Conservation (phyloP, 2,329 filamentous ascomycete species). For the Arthrobotrys pseudoclavata region DNA sequence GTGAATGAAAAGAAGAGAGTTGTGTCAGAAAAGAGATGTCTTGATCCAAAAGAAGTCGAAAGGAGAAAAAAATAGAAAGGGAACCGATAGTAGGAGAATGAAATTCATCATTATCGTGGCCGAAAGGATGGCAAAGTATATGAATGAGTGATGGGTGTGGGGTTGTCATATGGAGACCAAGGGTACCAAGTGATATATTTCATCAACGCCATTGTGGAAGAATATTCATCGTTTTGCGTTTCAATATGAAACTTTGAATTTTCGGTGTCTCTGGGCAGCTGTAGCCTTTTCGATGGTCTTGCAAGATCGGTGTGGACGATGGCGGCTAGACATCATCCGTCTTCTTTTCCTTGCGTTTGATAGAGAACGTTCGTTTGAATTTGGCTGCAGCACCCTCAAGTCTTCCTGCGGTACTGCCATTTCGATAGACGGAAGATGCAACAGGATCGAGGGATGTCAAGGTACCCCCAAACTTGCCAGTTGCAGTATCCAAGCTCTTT, state of each 20-base stretch:
- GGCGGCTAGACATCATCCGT: constrained; percentile 34
- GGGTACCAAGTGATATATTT: not conserved
- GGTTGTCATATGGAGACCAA: not conserved
- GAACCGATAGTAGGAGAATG: not conserved
- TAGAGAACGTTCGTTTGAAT: constrained; percentile 58
- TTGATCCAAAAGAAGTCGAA: not conserved
- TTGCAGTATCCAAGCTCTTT: constrained; percentile 35
- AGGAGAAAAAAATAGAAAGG: not conserved
- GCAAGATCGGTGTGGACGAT: constrained; percentile 11
- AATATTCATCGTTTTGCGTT: constrained; percentile 26
- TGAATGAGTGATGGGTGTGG: constrained; percentile 2
- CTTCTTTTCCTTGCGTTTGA: constrained; percentile 55
- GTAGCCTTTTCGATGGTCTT: not conserved
- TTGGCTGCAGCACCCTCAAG: constrained; percentile 48
- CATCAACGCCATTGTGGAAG: not conserved
- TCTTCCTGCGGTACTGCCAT: constrained; percentile 53
- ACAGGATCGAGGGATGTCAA: constrained; percentile 23
- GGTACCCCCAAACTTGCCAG: constrained; percentile 12
- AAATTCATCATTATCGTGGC: not conserved
- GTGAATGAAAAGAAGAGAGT: not conserved
- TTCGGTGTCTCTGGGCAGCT: not conserved
- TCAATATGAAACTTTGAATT: constrained; percentile 22
- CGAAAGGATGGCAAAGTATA: constrained; percentile 2
- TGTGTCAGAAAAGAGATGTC: not conserved
- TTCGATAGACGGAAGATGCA: constrained; percentile 32